These are phyloP conservation scores for Marasmius oreades DNA, from an alignment of 1,284 basidiomycete genomes.

Conservation along the genomic window DNA sequence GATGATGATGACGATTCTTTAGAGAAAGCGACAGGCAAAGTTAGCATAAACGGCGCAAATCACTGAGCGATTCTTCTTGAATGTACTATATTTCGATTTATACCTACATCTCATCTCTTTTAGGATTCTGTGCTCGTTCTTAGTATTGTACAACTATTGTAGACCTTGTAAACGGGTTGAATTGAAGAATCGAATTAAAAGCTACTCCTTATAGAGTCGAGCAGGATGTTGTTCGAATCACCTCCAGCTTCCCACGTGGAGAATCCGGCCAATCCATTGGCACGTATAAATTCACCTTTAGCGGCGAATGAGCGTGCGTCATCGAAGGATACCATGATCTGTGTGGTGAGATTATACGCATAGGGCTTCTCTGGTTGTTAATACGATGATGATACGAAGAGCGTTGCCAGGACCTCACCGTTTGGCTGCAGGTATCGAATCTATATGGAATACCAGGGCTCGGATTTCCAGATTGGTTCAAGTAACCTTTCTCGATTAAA, in stretches of 20 bases:
- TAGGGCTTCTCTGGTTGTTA: conserved; percentile 40
- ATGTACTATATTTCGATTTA: too few relatives aligned
- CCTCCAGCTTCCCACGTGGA: conserved; percentile 47
- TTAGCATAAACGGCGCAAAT: conserved; percentile 12
- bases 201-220: conserved; percentile 34
- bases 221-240: conserved; percentile 38
- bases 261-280: conserved; percentile 32
- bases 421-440: conserved; percentile 56
- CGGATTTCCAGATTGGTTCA: conserved; percentile 39
- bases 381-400: not conserved
- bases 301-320: conserved; percentile 41
- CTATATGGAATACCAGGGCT: conserved; percentile 37
- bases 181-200: not conserved
- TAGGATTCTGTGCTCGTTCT: not conserved
- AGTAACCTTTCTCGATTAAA: conserved; percentile 40
- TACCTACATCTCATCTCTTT: not conserved
- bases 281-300: conserved; percentile 38
- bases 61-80: not conserved
- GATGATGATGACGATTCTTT: conserved; percentile 5
- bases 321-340: conserved; percentile 56
- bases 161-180: not conserved
- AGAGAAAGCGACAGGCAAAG: conserved; percentile 11
- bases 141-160: not conserved
- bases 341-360: conserved; percentile 43
- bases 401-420: conserved; percentile 35